phyloP scores from a whole-genome alignment of 2,329 filamentous ascomycete genomes.

The Colletotrichum cuscutae region DNA sequence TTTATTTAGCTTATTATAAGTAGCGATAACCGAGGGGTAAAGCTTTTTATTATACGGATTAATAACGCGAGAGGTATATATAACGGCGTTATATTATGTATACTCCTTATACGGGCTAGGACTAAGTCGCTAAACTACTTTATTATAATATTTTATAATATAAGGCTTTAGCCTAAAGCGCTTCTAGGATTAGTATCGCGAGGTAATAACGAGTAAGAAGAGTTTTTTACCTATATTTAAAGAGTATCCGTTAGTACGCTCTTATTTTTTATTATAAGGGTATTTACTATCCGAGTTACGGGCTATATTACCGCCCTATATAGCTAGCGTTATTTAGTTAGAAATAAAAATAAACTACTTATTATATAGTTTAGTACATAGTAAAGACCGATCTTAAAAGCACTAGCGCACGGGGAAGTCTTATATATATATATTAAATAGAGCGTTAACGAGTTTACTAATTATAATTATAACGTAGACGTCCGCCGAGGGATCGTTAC shows the following conservation, averaged over 20 bases:
- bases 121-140: conserved; percentile 37
- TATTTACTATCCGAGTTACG: conserved; percentile 25
- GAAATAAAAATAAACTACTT: background rate
- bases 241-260: conserved; percentile 41
- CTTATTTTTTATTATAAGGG: conserved; percentile 37
- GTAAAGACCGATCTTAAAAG: conserved; percentile 39
- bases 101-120: too few relatives aligned
- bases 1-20: conserved; percentile 44
- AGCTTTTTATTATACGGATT: conserved; percentile 45
- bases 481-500: conserved; percentile 25
- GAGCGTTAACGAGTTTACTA: conserved; percentile 28
- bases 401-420: conserved; percentile 35
- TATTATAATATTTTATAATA: conserved; percentile 46
- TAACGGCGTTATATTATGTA: conserved; percentile 32
- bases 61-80: conserved; percentile 40
- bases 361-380: conserved; percentile 39
- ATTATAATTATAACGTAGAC: background rate
- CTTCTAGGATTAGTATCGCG: conserved; percentile 41
- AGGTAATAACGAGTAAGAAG: conserved; percentile 34
- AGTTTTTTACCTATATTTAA: conserved; percentile 42
- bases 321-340: conserved; percentile 35
- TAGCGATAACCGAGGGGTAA: conserved; percentile 40
- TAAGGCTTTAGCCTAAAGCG: conserved; percentile 39
- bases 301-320: conserved; percentile 38
- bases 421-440: conserved; percentile 37